phyloP scores from a whole-genome alignment of 805 yeast genomes.

The Saccharomyces cerevisiae region DNA sequence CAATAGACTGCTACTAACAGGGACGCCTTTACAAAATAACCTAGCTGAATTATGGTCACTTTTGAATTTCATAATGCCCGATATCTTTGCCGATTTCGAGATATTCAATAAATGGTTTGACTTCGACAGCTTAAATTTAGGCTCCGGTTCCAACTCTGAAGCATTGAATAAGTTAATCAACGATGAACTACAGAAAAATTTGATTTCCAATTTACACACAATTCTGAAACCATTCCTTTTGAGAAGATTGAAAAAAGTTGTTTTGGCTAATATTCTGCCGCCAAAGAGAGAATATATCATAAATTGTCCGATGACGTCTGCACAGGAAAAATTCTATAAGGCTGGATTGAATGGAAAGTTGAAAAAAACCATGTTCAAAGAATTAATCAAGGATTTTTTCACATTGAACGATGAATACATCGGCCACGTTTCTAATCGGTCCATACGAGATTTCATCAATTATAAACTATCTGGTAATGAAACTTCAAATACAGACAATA shows the following conservation, averaged over 20 bases:
- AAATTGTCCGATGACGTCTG: conserved; percentile 55
- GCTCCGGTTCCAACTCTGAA: conserved; percentile 22
- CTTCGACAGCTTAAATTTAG: conserved; percentile 48
- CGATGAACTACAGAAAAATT: conserved; percentile 46
- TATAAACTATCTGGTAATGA: conserved; percentile 22
- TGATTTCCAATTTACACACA: conserved; percentile 73
- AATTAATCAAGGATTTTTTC: conserved; percentile 45
- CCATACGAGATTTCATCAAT: conserved; percentile 38
- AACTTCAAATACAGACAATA: conserved; percentile 1
- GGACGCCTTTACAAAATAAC: conserved; percentile 95
- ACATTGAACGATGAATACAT: conserved; percentile 32
- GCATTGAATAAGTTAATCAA: conserved; percentile 41
- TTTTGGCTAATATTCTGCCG: conserved; percentile 58
- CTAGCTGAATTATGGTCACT: conserved; percentile 87
- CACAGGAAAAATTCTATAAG: conserved; percentile 59
- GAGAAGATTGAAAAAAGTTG: conserved; percentile 72
- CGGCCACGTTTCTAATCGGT: conserved; percentile 26
- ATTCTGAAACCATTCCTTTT: conserved; percentile 82
- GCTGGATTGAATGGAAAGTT: conserved; percentile 40
- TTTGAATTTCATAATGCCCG: conserved; percentile 84
- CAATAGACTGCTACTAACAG: conserved; percentile 77
- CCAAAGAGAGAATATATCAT: conserved; percentile 84
- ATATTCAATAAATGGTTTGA: conserved; percentile 94
- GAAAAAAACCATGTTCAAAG: conserved; percentile 37
- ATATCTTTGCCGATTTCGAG: conserved; percentile 82